Evolutionary conservation across 2,329 filamentous ascomycete species (phyloP), one percentile per base, ranked within the genome.

Genomic region (Colletotrichum sp.): DNA sequence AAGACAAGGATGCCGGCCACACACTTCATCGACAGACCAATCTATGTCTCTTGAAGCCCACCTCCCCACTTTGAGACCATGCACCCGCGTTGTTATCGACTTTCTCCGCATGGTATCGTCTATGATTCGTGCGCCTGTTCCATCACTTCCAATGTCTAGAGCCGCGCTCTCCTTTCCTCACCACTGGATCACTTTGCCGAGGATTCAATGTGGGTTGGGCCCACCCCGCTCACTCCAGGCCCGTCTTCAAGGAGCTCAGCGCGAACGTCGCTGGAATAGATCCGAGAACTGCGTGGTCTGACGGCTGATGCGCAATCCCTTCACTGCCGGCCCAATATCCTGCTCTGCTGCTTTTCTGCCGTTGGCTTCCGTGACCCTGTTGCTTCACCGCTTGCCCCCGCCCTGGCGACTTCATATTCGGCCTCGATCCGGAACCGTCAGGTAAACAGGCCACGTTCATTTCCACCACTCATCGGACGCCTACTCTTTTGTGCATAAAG

Each of bases 361-460:
- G 69, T 26, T 74, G 64, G 30, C n/a, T 24, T 52, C 18, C 36
- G 24, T 60, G 18, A 69, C 49, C 15, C 70, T 60, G 71, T 66
- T 36, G 44, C 55, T 39, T 76, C 70, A 69, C 74, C 74, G 74
- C 71, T 69, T 66, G 70, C 65, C 71, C 74, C 70, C 49, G 70
- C 71, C 74, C 65, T 69, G 70, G 18, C 59, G 74, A 74, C 70
- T 74, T 76, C 74, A 76, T 60, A 76, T 74, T 76, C 70, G 70
- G 24, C 71, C 74, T 64, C 60, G 57, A 74, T 74, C 74, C 74
- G 64, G 74, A 49, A 36, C 57, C 73, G 21, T 32, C n/a, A n/a
- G 21, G 26, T 66, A 32, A 36, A 49, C 57, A 69, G 28, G 26
- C 49, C 59, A 59, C 49, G 71, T 60, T 49, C 74, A 55, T 76